phyloP scores from a whole-genome alignment of 2,329 filamentous ascomycete species.

The Cryphonectria radicalis region DNA sequence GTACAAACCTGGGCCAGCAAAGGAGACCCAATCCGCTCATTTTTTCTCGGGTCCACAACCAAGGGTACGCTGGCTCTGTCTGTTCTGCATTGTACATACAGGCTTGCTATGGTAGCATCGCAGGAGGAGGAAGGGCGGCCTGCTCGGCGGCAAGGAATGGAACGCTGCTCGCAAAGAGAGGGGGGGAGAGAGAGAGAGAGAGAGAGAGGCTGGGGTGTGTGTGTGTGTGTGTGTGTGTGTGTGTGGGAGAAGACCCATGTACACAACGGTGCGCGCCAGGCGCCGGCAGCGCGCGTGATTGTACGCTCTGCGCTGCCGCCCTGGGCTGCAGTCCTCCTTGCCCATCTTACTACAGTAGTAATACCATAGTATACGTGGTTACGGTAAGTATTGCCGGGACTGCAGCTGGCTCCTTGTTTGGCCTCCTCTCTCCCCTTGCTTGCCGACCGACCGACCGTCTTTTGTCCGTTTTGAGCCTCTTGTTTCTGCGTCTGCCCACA shows the following conservation, averaged over 20 bases:
- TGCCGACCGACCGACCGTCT: neutral
- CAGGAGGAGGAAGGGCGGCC: neutral
- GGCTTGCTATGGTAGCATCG: neutral
- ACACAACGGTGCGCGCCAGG: slow-evolving; percentile 1
- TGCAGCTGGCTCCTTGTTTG: neutral
- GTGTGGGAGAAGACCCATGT: neutral
- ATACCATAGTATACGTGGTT: neutral
- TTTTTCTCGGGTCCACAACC: slow-evolving; percentile 1
- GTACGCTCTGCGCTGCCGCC: neutral
- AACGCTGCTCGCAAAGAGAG: neutral
- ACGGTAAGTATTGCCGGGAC: neutral
- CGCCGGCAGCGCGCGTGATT: neutral
- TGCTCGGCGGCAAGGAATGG: slow-evolving; percentile 1
- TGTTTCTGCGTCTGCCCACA: neutral
- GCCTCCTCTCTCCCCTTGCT: neutral
- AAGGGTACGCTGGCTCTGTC: neutral
- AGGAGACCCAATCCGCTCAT: neutral
- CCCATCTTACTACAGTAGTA: neutral
- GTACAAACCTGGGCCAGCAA: neutral
- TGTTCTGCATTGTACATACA: neutral
- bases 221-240: no score
- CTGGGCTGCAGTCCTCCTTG: neutral
- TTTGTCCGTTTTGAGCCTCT: neutral
- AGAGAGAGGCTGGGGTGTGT: no score
- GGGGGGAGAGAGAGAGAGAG: no score